These are phyloP conservation scores for Adiantum capillusveneris DNA, from an alignment of 75 land plant genomes.

Conservation along the genomic window DNA sequence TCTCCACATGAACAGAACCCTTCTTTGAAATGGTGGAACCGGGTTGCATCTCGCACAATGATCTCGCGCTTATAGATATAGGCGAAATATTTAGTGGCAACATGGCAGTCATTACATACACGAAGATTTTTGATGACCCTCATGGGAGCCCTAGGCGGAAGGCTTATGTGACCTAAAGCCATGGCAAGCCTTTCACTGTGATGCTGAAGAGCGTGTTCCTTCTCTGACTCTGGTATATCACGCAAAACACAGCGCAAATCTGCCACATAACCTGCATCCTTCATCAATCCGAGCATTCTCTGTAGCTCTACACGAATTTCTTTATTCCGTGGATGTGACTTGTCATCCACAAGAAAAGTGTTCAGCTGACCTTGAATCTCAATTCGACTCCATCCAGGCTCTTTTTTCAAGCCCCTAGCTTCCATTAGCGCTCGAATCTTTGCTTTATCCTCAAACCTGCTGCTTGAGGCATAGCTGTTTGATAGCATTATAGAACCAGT, in stretches of 20 bases:
- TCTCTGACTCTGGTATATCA: slow-evolving; percentile 55
- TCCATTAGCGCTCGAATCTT: slow-evolving; percentile 41
- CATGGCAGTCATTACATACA: slow-evolving; percentile 60
- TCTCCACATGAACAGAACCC: slow-evolving; percentile 50
- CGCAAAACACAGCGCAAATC: slow-evolving; percentile 40
- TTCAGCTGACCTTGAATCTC: slow-evolving; percentile 38
- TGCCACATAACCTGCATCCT: slow-evolving; percentile 36
- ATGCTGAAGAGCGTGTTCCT: slow-evolving; percentile 29
- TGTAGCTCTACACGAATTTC: slow-evolving; percentile 39
- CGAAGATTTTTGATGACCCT: slow-evolving; percentile 61
- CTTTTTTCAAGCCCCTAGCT: slow-evolving; percentile 35
- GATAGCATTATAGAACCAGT: slow-evolving; percentile 50
- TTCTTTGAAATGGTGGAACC: slow-evolving; percentile 44
- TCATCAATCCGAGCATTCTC: slow-evolving; percentile 30
- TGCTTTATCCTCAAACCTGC: slow-evolving; percentile 38
- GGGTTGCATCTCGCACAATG: slow-evolving; percentile 36
- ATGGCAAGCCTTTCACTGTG: slow-evolving; percentile 70
- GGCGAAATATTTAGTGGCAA: slow-evolving; percentile 45
- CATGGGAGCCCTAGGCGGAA: slow-evolving; percentile 27
- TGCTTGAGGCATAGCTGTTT: slow-evolving; percentile 35
- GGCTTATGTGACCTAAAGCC: slow-evolving; percentile 41
- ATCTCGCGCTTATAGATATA: slow-evolving; percentile 27
- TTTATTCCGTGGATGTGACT: slow-evolving; percentile 22
- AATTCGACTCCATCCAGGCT: slow-evolving; percentile 54
- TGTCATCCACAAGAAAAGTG: slow-evolving; percentile 35